These are phyloP conservation scores for Chlorella ohadii DNA, from an alignment of 139 green algal species.

Conservation along the genomic window DNA sequence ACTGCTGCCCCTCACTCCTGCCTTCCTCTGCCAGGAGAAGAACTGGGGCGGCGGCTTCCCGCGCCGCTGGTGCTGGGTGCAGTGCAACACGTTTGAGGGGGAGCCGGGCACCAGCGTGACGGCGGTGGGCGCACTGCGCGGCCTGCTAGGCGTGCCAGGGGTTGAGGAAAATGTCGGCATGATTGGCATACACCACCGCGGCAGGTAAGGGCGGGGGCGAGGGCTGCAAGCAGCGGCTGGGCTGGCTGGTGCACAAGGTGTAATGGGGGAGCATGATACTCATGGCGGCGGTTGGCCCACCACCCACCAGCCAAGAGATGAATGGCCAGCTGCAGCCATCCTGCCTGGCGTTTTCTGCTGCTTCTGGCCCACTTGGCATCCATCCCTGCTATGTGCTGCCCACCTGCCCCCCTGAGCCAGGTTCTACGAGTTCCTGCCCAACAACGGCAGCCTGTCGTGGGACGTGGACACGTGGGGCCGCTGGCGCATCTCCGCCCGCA, in stretches of 20 bases:
- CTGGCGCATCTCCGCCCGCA: constrained; percentile 52
- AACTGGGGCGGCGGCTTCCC: constrained; percentile 99
- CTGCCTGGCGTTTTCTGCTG: background rate
- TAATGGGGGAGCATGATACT: too few relatives aligned
- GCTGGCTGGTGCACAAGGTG: too few relatives aligned
- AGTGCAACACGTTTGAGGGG: constrained; percentile 94
- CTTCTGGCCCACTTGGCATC: background rate
- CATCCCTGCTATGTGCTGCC: background rate
- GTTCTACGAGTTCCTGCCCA: constrained; percentile 94
- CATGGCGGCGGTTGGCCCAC: too few relatives aligned
- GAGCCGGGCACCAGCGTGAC: constrained; percentile 79
- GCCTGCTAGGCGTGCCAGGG: constrained; percentile 69
- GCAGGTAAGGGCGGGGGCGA: background rate
- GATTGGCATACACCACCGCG: constrained; percentile 83
- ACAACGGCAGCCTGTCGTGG: constrained; percentile 82
- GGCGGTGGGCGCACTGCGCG: constrained; percentile 74
- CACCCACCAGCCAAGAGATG: too few relatives aligned
- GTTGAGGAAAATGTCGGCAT: constrained; percentile 93
- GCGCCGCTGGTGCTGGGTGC: constrained; percentile 91
- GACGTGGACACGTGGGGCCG: constrained; percentile 89
- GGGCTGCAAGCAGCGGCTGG: background rate
- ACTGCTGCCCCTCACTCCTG: background rate
- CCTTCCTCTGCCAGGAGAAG: constrained; percentile 82
- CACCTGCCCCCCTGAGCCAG: constrained; percentile 55
- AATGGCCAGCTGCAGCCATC: too few relatives aligned